Evolutionary conservation across 2,329 filamentous ascomycete genomes (phyloP), one percentile per base, ranked within the genome.

Genomic region (Cryoendolithus antarcticus): DNA sequence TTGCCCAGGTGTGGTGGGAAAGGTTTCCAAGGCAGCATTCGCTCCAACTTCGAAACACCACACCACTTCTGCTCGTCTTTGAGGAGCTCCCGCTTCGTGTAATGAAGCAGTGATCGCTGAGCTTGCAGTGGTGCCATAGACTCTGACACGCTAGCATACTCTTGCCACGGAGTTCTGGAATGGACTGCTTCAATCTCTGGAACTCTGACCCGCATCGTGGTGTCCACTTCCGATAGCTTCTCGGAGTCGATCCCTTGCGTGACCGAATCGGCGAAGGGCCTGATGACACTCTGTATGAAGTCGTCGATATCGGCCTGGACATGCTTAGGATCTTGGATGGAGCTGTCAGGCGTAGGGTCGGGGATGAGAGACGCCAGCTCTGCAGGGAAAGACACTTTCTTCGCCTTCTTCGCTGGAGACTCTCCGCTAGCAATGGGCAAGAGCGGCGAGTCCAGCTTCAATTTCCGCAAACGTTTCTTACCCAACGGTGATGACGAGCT

Each of bases 131-230:
- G 37, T 21, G 30, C 12, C 15, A 34, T 34, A 11, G 42, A 35
- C 6, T 12, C 11, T 1, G 32, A n/a, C 24, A 40, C 48, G 37
- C 38, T 44, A 28, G 47, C 46, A 37, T 53, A 63, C 19, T 49
- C 34, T 29, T 61, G 46, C 74, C 74, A 77, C 1, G 70, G 71
- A 4, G 66, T 54, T 5, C 51, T 43, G 8, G 63, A 59, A 9
- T 57, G 45, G 1, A 59, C 54, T 29, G 67, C 62, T 24, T 69
- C 65, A 44, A 76, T 52, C 0, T 55, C 21, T 0, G 71, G 71
- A 4, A 74, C 61, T n/a, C 62, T 48, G 1, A 73, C 62, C 31
- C 71, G 62, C 36, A 60, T 58, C 3, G 61, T 67, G 0, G 68
- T 67, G 43, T 71, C 68, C 8, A 62, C 56, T 42, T 65, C 64